Base-by-base conservation (phyloP, 768 basidiomycete species). In the Astraeus odoratus region DNA sequence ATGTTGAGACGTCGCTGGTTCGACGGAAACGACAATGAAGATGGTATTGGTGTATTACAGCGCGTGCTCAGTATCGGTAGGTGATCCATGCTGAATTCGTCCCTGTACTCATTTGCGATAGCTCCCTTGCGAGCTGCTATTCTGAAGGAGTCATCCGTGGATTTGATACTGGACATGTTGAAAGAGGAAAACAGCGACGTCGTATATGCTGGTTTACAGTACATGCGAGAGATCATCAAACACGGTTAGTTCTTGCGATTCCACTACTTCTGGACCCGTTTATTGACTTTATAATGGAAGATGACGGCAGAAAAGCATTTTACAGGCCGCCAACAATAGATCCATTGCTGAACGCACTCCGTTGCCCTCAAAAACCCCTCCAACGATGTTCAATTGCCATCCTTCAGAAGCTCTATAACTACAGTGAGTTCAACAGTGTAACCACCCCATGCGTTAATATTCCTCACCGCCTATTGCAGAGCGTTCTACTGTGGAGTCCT, bases 1-100 rank as follows among this genome's bases (percentile, higher is more conserved):
- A 63, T 61, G 60, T 42, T 61, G 24, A 46, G 24, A 37, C 51
- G 50, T 39, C 51, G 58, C 33, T 58, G 60, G 58, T 61, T 63
- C n/a, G 60, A 63, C 16, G 58, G 51, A 8, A 12, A 49, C n/a
- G 47, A 42, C 1, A 58, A 58, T 27, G 60, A 60, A 50, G 60
- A 61, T 22, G 56, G 56, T 18, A 43, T 61, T 1, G 47, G 45
- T 20, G 51, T 52, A n/a, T 33, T 61, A 1, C 44, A 43, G 4
- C 36, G 48, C 23, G 13, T 63, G 4, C 38, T 63, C 5, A 41
- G 47, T 13, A 47, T 56, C 38, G 56, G 60, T 61, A 29, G 48
- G 60, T 50, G 3, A 12, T 23, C 10, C 2, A 5, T 0, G 25
- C 8, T 10, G 3, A 16, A 10, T 5, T 24, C n/a, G 27, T 23